Evolutionary conservation across 2,329 filamentous ascomycete species (phyloP), one percentile per base, ranked within the genome.

Genomic region (Fusarium udum): DNA sequence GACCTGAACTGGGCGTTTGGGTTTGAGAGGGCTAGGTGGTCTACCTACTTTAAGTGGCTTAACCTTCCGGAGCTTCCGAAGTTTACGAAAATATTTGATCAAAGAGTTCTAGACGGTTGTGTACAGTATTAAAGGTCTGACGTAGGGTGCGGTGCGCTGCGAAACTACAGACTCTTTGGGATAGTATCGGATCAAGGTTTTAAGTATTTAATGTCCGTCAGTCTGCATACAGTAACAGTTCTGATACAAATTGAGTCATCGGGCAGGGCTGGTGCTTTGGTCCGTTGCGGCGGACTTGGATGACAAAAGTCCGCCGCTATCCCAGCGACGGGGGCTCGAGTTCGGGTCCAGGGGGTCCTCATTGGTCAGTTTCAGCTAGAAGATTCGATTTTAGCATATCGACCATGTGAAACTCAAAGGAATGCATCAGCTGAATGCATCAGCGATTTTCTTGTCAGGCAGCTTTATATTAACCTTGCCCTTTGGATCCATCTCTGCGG

Each of bases 1-100:
- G 45, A 42, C 32, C 16, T 36, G 24, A 63, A 49, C 8, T 36
- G 24, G 24, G 37, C 42, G 14, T 45, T 52, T 34, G 28, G 20
- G 39, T 31, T 36, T 6, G n/a, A 52, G 49, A 52, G 37, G 58
- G 60, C 18, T 15, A 20, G 20, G 14, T 28, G 13, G 12, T 28
- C 13, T 26, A 32, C 51, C 63, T 64, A 48, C 61, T 46, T 48
- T 43, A 67, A 70, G 65, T 58, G 40, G 52, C 51, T 69, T 52
- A 67, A 73, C 39, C 61, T 62, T 61, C 71, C 71, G 71, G 56
- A 52, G 66, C 71, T 60, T 73, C 71, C 71, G 70, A 53, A 28
- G 24, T 57, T 61, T 58, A 58, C 66, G 46, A 69, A 55, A 55
- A 55, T 28, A 28, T 39, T 24, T n/a, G 42, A 36, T 59, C 34